A percentile compares a stretch with the other conserved stretches of the same genome.
These are phyloP conservation scores for Fusarium sp. DNA, from an alignment of 2,329 filamentous ascomycete genomes.

Conservation along the genomic window DNA sequence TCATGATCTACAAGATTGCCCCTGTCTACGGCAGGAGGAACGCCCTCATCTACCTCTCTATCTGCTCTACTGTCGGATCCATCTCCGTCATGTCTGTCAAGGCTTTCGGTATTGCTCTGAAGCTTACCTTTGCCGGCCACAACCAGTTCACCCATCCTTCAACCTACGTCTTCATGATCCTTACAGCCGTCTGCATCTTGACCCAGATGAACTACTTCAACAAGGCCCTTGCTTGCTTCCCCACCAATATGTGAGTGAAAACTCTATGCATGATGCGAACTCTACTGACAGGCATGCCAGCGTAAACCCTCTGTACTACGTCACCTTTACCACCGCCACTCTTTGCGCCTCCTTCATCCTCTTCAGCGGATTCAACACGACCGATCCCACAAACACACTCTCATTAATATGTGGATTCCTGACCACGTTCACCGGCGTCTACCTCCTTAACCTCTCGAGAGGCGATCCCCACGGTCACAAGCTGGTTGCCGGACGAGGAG, in stretches of 20 bases:
- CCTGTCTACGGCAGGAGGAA: slow-evolving; percentile 93
- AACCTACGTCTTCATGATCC: slow-evolving; percentile 96
- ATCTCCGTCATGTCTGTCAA: slow-evolving; percentile 99
- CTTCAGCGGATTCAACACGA: slow-evolving; percentile 95
- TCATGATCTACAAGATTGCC: slow-evolving; percentile 97
- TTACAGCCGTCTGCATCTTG: slow-evolving; percentile 90
- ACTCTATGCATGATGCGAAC: background rate
- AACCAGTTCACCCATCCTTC: slow-evolving; percentile 96
- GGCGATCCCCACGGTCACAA: slow-evolving; percentile 83
- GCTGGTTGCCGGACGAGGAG: slow-evolving; percentile 66
- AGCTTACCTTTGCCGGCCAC: slow-evolving; percentile 89
- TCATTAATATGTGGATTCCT: slow-evolving; percentile 93
- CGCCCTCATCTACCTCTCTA: slow-evolving; percentile 93
- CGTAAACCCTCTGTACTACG: slow-evolving; percentile 96
- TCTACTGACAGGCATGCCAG: slow-evolving; percentile 54
- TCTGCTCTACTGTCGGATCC: slow-evolving; percentile 95
- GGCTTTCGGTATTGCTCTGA: slow-evolving; percentile 96
- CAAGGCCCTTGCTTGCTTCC: slow-evolving; percentile 96
- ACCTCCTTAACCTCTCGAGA: slow-evolving; percentile 94
- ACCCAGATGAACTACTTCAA: slow-evolving; percentile 99
- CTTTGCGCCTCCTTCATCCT: slow-evolving; percentile 95
- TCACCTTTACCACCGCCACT: slow-evolving; percentile 95
- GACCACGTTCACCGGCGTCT: slow-evolving; percentile 93
- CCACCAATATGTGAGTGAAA: slow-evolving; percentile 85
- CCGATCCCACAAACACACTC: slow-evolving; percentile 87